A percentile compares a stretch with the other conserved stretches of the same genome.
Evolutionary conservation across 805 yeast genomes (phyloP).

Genomic region (Helenozyma rhizophorensis): DNA sequence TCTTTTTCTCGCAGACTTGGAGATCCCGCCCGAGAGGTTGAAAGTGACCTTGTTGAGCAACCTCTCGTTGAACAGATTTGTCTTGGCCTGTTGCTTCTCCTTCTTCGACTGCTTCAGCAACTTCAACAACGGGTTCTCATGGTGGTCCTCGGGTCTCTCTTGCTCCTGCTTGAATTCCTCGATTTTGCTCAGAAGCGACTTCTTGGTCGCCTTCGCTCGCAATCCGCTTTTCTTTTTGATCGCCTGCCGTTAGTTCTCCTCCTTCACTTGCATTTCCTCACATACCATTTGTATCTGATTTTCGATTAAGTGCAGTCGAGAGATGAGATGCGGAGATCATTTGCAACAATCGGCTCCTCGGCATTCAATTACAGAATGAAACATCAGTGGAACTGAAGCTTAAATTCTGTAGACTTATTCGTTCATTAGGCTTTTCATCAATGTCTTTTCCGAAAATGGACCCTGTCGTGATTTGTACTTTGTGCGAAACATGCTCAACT

Average conservation of each 20-base stretch:
- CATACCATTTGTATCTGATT: too few species aligned
- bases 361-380: too few species aligned
- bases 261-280: too few species aligned
- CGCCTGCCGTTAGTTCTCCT: conserved; percentile 22
- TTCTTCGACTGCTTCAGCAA: conserved; percentile 49
- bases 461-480: too few species aligned
- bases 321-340: too few species aligned
- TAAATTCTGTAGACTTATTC: too few species aligned
- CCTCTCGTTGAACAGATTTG: conserved; percentile 32
- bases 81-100: conserved; percentile 43
- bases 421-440: too few species aligned
- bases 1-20: conserved; percentile 63
- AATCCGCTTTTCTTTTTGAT: conserved; percentile 33
- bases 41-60: conserved; percentile 24
- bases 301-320: too few species aligned
- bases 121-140: conserved; percentile 49
- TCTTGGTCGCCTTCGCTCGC: conserved; percentile 28
- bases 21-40: conserved; percentile 44
- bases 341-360: too few species aligned
- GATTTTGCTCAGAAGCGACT: conserved; percentile 23
- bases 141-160: conserved; percentile 14
- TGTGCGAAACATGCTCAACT: too few species aligned
- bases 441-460: too few species aligned
- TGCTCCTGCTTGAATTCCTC: conserved; percentile 21
- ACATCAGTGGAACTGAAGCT: too few species aligned